Percentiles rank a stretch among this genome's conserved stretches.
Evolutionary conservation across 306 rosid genomes (phyloP).

Genomic region (Cicer cuneatum): DNA sequence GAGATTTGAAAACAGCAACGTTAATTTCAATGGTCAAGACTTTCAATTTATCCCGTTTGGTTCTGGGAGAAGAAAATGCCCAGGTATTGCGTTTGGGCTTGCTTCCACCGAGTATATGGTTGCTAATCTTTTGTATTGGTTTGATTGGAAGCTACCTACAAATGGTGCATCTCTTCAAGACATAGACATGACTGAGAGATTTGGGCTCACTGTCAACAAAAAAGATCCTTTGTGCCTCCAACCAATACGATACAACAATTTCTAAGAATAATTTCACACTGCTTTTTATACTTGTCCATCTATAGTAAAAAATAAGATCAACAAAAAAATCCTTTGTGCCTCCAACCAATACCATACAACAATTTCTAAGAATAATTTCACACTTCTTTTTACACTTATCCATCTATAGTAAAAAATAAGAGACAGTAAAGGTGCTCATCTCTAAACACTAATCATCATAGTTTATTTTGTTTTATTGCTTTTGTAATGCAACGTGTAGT

Average conservation of each 20-base stretch:
- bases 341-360: conserved; percentile 22
- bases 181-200: conserved; percentile 51
- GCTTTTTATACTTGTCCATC: background rate
- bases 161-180: conserved; percentile 1
- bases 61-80: conserved; percentile 40
- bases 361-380: background rate
- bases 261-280: background rate
- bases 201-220: conserved; percentile 44
- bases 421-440: background rate
- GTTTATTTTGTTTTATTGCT: background rate
- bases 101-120: conserved; percentile 25
- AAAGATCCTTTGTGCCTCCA: conserved; percentile 47
- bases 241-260: conserved; percentile 9
- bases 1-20: conserved; percentile 34
- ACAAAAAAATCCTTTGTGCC: conserved; percentile 48
- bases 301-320: conserved; percentile 12
- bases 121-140: conserved; percentile 49
- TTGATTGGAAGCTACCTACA: conserved; percentile 49
- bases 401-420: background rate
- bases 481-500: background rate
- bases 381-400: background rate
- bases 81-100: conserved; percentile 41
- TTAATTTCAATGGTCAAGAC: conserved; percentile 38
- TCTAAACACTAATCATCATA: background rate
- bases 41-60: conserved; percentile 41